These are phyloP conservation scores for Cercospora canescens DNA, from an alignment of 2,329 filamentous ascomycete species.

Conservation along the genomic window DNA sequence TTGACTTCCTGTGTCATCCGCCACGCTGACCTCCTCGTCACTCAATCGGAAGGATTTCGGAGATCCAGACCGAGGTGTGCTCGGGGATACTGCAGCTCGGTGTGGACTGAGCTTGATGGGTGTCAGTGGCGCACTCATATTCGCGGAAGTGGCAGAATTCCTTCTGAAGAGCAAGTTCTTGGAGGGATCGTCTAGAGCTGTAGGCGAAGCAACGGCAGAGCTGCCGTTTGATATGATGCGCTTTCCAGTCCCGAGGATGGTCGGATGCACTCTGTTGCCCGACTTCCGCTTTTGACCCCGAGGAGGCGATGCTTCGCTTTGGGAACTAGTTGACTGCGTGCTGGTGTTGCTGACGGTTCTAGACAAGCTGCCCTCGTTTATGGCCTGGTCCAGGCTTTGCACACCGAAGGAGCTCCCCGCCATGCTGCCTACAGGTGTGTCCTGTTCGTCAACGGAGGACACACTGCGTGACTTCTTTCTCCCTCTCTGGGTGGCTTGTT, in stretches of 20 bases:
- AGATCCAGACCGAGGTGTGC: constrained; percentile 61
- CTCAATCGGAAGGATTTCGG: constrained; percentile 59
- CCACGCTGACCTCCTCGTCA: constrained; percentile 55
- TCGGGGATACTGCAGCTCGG: constrained; percentile 53
- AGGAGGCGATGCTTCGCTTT: constrained; percentile 18
- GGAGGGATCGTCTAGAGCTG: constrained; percentile 26
- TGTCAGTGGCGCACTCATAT: constrained; percentile 45
- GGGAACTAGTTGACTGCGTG: constrained; percentile 21
- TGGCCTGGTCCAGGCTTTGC: constrained; percentile 57
- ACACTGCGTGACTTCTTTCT: constrained; percentile 28
- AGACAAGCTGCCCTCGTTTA: constrained; percentile 38
- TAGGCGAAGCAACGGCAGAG: constrained; percentile 28
- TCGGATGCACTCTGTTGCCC: constrained; percentile 39
- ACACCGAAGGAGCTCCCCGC: constrained; percentile 56
- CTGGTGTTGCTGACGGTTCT: constrained; percentile 29
- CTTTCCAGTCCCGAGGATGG: constrained; percentile 34
- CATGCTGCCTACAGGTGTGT: constrained; percentile 31
- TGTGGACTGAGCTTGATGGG: constrained; percentile 50
- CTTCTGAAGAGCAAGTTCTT: constrained; percentile 28
- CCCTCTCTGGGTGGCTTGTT: constrained; percentile 31
- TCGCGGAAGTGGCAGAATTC: constrained; percentile 30
- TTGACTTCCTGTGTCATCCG: constrained; percentile 58
- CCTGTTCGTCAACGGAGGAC: constrained; percentile 12
- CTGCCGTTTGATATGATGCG: constrained; percentile 37
- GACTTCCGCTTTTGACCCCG: constrained; percentile 32